phyloP scores from a whole-genome alignment of 139 green algal genomes.

The Tetratostichococcus sp. region DNA sequence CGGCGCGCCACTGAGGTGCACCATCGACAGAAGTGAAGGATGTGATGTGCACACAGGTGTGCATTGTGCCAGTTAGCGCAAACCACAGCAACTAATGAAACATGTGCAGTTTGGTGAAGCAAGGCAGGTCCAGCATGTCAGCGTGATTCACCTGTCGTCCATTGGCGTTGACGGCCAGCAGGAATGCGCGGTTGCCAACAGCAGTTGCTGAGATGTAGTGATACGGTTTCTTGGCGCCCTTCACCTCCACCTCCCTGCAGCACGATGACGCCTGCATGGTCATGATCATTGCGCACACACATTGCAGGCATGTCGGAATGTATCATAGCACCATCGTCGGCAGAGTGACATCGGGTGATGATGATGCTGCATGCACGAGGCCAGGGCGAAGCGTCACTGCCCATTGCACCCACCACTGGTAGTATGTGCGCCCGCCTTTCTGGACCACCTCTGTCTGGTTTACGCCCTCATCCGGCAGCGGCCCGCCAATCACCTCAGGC shows the following conservation, averaged over 20 bases:
- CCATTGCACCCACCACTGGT: conserved; percentile 47
- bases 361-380: no score
- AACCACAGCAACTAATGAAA: no score
- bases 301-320: no score
- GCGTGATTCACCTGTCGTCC: conserved; percentile 13
- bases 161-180: conserved; percentile 58
- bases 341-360: no score
- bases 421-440: conserved; percentile 57
- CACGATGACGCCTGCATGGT: neutral
- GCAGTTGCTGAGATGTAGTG: conserved; percentile 65
- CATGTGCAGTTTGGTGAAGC: no score
- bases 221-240: conserved; percentile 36
- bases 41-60: no score
- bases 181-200: conserved; percentile 75
- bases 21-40: no score
- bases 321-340: no score
- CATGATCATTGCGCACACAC: no score
- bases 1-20: conserved; percentile 62
- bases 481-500: conserved; percentile 78
- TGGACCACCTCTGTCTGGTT: conserved; percentile 32
- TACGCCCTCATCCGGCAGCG: conserved; percentile 65
- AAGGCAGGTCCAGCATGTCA: no score
- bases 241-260: conserved; percentile 31
- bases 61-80: no score
- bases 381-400: neutral